Evolutionary conservation across 441 rosid species (phyloP).

Genomic region (Croton setiger): DNA sequence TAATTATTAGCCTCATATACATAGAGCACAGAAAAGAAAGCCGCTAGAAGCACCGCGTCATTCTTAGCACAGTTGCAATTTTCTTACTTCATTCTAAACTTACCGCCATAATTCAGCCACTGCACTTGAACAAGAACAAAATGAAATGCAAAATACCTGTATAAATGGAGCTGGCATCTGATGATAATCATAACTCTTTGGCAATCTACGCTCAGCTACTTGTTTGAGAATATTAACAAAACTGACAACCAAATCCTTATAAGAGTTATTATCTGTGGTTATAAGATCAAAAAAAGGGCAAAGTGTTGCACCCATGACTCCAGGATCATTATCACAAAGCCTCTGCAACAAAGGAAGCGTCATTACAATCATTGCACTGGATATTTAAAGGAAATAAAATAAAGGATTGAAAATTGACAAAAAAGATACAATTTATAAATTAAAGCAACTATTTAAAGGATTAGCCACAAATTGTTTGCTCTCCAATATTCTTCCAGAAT

Average conservation of each 20-base stretch:
- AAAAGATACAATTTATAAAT: background rate
- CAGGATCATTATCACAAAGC: slow-evolving; percentile 92
- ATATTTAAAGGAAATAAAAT: background rate
- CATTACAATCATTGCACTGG: slow-evolving; percentile 1
- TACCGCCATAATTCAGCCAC: background rate
- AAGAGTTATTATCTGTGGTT: slow-evolving; percentile 58
- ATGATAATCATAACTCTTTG: slow-evolving; percentile 91
- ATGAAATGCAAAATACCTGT: slow-evolving; percentile 49
- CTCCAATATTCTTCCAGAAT: background rate
- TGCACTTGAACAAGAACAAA: background rate
- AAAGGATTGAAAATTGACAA: background rate
- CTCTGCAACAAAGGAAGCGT: slow-evolving; percentile 41
- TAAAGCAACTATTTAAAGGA: background rate
- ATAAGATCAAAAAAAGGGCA: slow-evolving; percentile 90
- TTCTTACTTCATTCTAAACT: background rate
- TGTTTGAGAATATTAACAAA: slow-evolving; percentile 95
- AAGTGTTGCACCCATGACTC: slow-evolving; percentile 97
- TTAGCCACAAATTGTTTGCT: background rate
- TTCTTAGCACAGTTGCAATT: background rate
- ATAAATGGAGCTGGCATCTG: slow-evolving; percentile 97
- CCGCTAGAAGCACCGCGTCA: background rate
- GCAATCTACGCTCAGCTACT: slow-evolving; percentile 81
- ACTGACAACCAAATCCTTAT: slow-evolving; percentile 83
- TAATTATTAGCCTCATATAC: too few relatives aligned
- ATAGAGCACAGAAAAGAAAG: background rate